Conservation (phyloP, 2,329 filamentous ascomycete species). For the Botrytis hyacinthi region DNA sequence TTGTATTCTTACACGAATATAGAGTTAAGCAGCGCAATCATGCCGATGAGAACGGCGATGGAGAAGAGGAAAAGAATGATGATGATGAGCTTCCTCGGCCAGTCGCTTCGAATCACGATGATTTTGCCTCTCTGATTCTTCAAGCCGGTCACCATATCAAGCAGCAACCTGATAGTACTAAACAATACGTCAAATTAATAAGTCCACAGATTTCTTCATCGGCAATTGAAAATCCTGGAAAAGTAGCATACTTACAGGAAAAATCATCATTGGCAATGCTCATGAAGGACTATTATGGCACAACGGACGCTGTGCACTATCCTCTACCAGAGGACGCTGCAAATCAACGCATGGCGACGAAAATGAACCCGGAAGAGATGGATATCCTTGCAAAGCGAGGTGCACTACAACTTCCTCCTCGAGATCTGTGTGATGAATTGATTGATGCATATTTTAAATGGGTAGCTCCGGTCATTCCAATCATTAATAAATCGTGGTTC, state of each 20-base stretch:
- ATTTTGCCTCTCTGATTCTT: constrained; percentile 77
- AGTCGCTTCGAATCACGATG: constrained; percentile 61
- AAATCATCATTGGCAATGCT: constrained; percentile 94
- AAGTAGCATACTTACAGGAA: constrained; percentile 92
- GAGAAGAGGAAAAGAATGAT: constrained; percentile 46
- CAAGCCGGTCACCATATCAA: constrained; percentile 67
- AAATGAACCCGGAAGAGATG: constrained; percentile 92
- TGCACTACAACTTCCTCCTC: constrained; percentile 85
- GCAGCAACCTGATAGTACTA: constrained; percentile 72
- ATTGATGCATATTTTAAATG: constrained; percentile 94
- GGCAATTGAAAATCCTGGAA: constrained; percentile 91
- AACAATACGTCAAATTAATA: constrained; percentile 84
- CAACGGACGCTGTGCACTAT: constrained; percentile 96
- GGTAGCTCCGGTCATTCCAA: constrained; percentile 91
- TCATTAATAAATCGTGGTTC: constrained; percentile 89
- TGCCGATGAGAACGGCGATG: constrained; percentile 42
- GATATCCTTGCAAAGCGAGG: constrained; percentile 91
- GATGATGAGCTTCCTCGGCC: constrained; percentile 39
- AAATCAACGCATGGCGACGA: constrained; percentile 79
- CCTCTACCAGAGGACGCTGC: constrained; percentile 88
- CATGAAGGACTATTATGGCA: constrained; percentile 87
- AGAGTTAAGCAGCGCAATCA: constrained; percentile 6
- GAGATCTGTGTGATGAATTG: constrained; percentile 86
- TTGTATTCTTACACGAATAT: background rate
- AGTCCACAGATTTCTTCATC: constrained; percentile 95